phyloP scores from a whole-genome alignment of 495 filamentous ascomycete genomes.

The Aspergillus olivimuriae region DNA sequence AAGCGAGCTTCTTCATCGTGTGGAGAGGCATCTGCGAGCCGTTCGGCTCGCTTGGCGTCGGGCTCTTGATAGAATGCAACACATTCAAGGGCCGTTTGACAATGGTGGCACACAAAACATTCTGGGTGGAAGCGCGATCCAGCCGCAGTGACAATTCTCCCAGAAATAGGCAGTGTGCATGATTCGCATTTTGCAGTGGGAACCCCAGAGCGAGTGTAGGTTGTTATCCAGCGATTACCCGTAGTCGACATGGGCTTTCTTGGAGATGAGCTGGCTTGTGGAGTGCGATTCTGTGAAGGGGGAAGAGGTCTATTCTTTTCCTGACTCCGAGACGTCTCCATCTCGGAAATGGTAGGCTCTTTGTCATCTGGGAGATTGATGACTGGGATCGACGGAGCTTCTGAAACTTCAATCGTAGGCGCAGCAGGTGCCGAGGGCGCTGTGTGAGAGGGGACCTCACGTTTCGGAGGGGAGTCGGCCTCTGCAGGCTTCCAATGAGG shows the following conservation, averaged over 20 bases:
- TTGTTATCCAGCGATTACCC: constrained; percentile 31
- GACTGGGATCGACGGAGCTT: constrained; percentile 49
- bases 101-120: constrained; percentile 88
- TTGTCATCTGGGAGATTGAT: constrained; percentile 55
- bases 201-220: constrained; percentile 48
- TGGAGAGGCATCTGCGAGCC: constrained; percentile 53
- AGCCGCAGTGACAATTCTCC: constrained; percentile 80
- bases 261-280: constrained; percentile 11
- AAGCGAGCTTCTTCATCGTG: constrained; percentile 52
- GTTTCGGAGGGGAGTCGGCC: constrained; percentile 16
- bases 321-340: constrained; percentile 9
- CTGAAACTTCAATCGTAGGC: constrained; percentile 50
- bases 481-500: constrained; percentile 63
- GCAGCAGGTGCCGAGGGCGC: constrained; percentile 31
- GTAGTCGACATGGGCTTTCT: constrained; percentile 20
- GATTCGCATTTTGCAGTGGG: constrained; percentile 75
- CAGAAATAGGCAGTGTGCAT: constrained; percentile 77
- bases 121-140: constrained; percentile 83
- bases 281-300: constrained; percentile 15
- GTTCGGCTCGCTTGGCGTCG: constrained; percentile 56
- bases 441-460: constrained; percentile 20
- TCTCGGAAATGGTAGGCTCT: constrained; percentile 36
- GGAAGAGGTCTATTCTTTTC: constrained; percentile 18
- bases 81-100: constrained; percentile 80
- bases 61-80: constrained; percentile 96